Evolutionary conservation across 179 eudicot genomes (phyloP), one percentile per base, ranked within the genome.

Genomic region (Silene noctiflora): DNA sequence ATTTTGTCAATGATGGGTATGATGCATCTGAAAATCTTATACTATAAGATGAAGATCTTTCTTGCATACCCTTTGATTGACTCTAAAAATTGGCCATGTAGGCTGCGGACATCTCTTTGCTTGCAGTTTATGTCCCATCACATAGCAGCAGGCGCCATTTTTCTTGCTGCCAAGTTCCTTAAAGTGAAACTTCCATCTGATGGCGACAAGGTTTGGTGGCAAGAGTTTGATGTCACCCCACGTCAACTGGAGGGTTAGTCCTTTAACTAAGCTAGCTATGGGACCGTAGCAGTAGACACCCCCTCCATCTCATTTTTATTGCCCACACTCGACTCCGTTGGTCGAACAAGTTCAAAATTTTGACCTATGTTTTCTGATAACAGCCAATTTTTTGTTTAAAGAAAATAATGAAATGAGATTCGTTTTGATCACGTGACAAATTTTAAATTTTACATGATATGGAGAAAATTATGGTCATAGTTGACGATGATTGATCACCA

Each of bases 1-100:
- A 93, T 78, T 95, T 95, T 87, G 97, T 95, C 69, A 95, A 95
- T 82, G 99, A 95, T 89, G 97, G 98, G 99, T 95, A 93, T 81
- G 94, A 74, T 83, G 82, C 77, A 69, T 82, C 73, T 83, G 67
- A 76, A 79, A 68, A 79, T 79, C 69, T 74, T 73, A 59, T 69
- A 27, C 63, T 77, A 56, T 86, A 81, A 83, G 81, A 61, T 76
- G 72, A 70, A 78, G 87, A 85, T 86, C 87, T 74, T 77, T 84
- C 74, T 80, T 84, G 72, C 83, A 74, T 78, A 77, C 85, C 81
- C 81, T 61, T 61, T 73, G 74, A 87, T 89, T 89, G 96, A 93
- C 97, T 67, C 39, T 88, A 79, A 87, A 90, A 84, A 71, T 87
- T 91, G 82, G 86, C 87, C 90, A 81, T 95, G 99, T 94, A 95